Evolutionary conservation across 805 yeast genomes (phyloP).

Genomic region (Wickerhamiella slavikovae): DNA sequence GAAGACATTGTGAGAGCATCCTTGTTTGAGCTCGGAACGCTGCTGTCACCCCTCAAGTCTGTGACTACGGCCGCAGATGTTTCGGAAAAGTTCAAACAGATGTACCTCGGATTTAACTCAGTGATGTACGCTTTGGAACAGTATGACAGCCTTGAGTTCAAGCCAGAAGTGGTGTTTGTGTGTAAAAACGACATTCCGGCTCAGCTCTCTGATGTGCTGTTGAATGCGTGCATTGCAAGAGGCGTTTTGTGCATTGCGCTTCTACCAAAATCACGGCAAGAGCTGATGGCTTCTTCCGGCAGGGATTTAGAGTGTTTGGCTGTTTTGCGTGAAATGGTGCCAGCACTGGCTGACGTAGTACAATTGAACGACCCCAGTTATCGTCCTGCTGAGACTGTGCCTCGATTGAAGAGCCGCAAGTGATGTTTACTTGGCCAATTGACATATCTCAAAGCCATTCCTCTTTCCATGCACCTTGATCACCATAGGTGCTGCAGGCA

Average conservation of each 20-base stretch:
- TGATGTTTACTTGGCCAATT: too few relatives aligned
- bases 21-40: slow-evolving; percentile 1
- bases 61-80: slow-evolving; percentile 2
- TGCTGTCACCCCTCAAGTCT: slow-evolving; percentile 2
- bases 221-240: slow-evolving; percentile 8
- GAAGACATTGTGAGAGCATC: slow-evolving; percentile 3
- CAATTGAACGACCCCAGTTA: too few relatives aligned
- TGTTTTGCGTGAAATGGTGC: too few relatives aligned
- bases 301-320: slow-evolving; percentile 5
- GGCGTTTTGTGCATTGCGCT: slow-evolving; percentile 7
- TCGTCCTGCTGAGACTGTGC: too few relatives aligned
- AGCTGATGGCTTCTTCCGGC: slow-evolving; percentile 3
- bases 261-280: slow-evolving; percentile 5
- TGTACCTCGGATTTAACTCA: slow-evolving; percentile 11
- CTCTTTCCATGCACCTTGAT: too few relatives aligned
- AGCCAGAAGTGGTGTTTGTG: slow-evolving; percentile 7
- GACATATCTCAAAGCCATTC: too few relatives aligned
- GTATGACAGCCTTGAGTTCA: neutral
- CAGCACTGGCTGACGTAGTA: too few relatives aligned
- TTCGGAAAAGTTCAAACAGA: slow-evolving; percentile 5
- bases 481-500: too few relatives aligned
- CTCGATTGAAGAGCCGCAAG: too few relatives aligned
- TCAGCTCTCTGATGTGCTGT: slow-evolving; percentile 7
- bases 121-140: slow-evolving; percentile 10
- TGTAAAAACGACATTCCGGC: slow-evolving; percentile 9